These are phyloP conservation scores for Dactylella cylindrospora DNA, from an alignment of 2,329 filamentous ascomycete genomes.

Conservation along the genomic window DNA sequence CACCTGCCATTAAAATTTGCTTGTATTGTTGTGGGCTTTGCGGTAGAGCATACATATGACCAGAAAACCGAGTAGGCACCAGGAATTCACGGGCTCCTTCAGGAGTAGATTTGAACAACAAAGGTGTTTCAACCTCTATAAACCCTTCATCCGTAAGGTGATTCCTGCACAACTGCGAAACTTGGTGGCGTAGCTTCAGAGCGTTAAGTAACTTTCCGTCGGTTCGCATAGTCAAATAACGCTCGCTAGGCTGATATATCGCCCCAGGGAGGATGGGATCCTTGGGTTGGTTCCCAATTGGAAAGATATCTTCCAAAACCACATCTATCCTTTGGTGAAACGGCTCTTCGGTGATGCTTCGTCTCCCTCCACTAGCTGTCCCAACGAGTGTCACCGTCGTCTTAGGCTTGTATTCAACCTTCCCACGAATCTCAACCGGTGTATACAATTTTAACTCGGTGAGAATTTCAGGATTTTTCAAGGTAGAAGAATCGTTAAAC, in stretches of 20 bases:
- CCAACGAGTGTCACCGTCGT: background rate
- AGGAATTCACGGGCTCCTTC: conserved; percentile 94
- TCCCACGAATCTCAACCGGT: conserved; percentile 33
- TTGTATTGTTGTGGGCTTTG: conserved; percentile 99
- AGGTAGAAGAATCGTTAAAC: background rate
- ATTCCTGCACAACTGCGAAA: conserved; percentile 59
- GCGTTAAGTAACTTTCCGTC: conserved; percentile 67
- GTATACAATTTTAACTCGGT: conserved; percentile 20
- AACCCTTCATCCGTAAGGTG: conserved; percentile 64
- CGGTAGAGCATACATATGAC: conserved; percentile 82
- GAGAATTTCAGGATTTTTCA: background rate
- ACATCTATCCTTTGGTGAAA: conserved; percentile 16
- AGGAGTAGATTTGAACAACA: conserved; percentile 95
- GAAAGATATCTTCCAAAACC: background rate
- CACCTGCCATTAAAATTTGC: conserved; percentile 92
- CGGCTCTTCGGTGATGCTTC: conserved; percentile 1
- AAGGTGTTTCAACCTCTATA: conserved; percentile 82
- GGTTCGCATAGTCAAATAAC: conserved; percentile 83
- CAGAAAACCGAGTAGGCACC: conserved; percentile 74
- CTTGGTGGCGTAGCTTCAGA: conserved; percentile 68
- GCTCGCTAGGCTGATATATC: conserved; percentile 70
- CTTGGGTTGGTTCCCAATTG: conserved; percentile 52
- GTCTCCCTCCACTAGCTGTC: too few species aligned
- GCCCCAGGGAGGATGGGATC: conserved; percentile 56
- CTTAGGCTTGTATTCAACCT: conserved; percentile 6